Evolutionary conservation across 2,329 filamentous ascomycete genomes (phyloP).

Genomic region (Myriangium duriaei): DNA sequence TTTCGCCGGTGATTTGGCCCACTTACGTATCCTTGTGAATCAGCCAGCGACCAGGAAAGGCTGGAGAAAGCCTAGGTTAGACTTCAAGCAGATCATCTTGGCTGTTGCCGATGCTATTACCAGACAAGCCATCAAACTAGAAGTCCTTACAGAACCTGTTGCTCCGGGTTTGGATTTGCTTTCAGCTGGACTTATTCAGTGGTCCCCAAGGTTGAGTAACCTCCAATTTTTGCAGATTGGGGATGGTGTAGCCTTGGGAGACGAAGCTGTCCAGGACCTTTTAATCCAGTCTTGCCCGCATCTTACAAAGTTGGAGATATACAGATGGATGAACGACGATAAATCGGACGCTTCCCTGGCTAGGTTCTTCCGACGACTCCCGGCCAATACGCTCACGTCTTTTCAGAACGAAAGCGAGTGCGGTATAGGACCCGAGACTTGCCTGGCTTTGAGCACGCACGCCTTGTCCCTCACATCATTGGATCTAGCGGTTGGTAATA

Average conservation of each 20-base stretch:
- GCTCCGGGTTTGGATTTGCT: slow-evolving; percentile 33
- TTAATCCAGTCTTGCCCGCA: slow-evolving; percentile 47
- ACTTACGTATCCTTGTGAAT: slow-evolving; percentile 28
- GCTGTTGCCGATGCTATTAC: slow-evolving; percentile 35
- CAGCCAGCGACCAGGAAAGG: slow-evolving; percentile 17
- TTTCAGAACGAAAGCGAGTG: slow-evolving; percentile 48
- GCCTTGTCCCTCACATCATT: slow-evolving; percentile 42
- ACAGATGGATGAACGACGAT: slow-evolving; percentile 30
- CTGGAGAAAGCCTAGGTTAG: slow-evolving; percentile 23
- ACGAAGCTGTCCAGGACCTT: slow-evolving; percentile 39
- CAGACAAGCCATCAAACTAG: slow-evolving; percentile 36
- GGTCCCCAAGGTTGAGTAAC: slow-evolving; percentile 46
- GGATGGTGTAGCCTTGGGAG: slow-evolving; percentile 47
- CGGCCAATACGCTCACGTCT: slow-evolving; percentile 43
- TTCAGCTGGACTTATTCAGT: slow-evolving; percentile 41
- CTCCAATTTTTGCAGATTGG: slow-evolving; percentile 48
- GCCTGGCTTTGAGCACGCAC: slow-evolving; percentile 42
- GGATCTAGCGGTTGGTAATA: slow-evolving; percentile 37
- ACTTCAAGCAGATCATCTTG: slow-evolving; percentile 31
- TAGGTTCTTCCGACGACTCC: slow-evolving; percentile 44
- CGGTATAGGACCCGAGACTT: slow-evolving; percentile 41
- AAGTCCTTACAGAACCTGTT: slow-evolving; percentile 30
- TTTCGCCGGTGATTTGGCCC: slow-evolving; percentile 36
- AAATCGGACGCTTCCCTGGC: slow-evolving; percentile 47
- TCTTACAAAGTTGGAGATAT: slow-evolving; percentile 50